Percentiles rank a stretch among this genome's conserved stretches.
These are phyloP conservation scores for Coniochaeta pulveracea DNA, from an alignment of 2,329 filamentous ascomycete genomes.

Conservation along the genomic window DNA sequence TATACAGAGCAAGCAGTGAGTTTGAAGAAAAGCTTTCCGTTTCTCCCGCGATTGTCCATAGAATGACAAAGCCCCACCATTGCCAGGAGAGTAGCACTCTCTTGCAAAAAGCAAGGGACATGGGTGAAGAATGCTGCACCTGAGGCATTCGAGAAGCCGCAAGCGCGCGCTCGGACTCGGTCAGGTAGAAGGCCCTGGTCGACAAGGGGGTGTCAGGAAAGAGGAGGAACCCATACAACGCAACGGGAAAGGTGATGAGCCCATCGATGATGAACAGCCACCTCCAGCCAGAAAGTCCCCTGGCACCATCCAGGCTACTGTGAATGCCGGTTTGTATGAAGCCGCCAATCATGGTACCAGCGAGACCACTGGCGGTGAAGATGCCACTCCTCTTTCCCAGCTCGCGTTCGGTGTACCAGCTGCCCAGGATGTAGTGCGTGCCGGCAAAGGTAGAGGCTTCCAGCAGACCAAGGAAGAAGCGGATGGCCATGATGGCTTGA, in stretches of 20 bases:
- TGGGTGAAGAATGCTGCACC: too few species aligned
- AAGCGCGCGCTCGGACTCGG: too few species aligned
- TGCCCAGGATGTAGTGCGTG: constrained; percentile 18
- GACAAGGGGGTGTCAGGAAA: too few species aligned
- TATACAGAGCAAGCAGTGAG: too few species aligned
- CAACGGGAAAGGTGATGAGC: constrained; percentile 37
- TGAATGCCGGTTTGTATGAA: constrained; percentile 36
- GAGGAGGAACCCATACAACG: constrained; percentile 34
- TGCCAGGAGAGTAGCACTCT: too few species aligned
- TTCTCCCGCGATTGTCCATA: too few species aligned
- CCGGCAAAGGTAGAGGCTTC: constrained; percentile 14
- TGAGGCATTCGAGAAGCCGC: too few species aligned
- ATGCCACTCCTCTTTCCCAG: constrained; percentile 16
- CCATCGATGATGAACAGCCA: constrained; percentile 36
- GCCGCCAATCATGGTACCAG: constrained; percentile 36
- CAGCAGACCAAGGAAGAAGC: constrained; percentile 20
- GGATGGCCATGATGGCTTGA: constrained; percentile 23
- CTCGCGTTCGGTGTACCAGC: constrained; percentile 18
- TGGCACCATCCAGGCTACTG: constrained; percentile 26
- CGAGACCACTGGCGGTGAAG: constrained; percentile 22
- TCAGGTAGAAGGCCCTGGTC: too few species aligned
- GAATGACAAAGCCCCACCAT: too few species aligned
- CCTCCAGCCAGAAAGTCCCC: constrained; percentile 37
- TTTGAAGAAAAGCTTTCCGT: too few species aligned
- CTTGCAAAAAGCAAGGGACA: too few species aligned